Base-by-base conservation (phyloP, 2,329 filamentous ascomycete species). In the Trichoderma sp. region DNA sequence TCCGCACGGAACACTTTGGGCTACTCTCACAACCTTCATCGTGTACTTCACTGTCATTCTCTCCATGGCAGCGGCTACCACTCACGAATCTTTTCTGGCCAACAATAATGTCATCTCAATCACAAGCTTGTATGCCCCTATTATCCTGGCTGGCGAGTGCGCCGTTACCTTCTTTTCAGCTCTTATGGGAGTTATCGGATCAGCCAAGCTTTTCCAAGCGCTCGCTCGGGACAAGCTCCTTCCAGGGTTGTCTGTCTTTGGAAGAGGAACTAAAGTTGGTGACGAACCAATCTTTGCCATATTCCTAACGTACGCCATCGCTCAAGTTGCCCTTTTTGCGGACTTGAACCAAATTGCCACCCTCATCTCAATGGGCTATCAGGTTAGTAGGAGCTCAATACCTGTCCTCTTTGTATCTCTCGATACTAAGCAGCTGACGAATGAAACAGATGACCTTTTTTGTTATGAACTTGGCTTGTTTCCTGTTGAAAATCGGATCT, bases 261-360 rank as follows among this genome's bases (percentile, higher is more conserved):
- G 89, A 2, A 89, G 90, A 78, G 92, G 93, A 21, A 92, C 90
- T 0, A 87, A 85, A 71, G 88, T 86, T 70, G 84, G 83, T 2
- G 93, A 96, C 73, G 91, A 95, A 72, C 93, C 93, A 0, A 85
- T 91, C 7, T 84, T 89, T 73, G 93, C 93, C 4, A 91, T 96
- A 64, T 78, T 95, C 24, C 79, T 94, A 39, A 96, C 93, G 0
- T 95, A 91, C 75, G 72, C 86, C 4, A 86, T 95, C 68, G 89
- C 92, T 0, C 93, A 97, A 76, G 72, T 94, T 32, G 92, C 92
- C 0, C 90, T 96, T 79, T 86, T 97, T 61, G 91, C 91, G 55
- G 89, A 96, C 75, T 87, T 97, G 72, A 96, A 97, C 77, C 91
- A 93, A 75, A 96, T 97, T 74, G 93, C 93, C 6, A 95, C 92